Base-by-base conservation (phyloP, 73 alveolate species). In the Blepharisma japonicum region DNA sequence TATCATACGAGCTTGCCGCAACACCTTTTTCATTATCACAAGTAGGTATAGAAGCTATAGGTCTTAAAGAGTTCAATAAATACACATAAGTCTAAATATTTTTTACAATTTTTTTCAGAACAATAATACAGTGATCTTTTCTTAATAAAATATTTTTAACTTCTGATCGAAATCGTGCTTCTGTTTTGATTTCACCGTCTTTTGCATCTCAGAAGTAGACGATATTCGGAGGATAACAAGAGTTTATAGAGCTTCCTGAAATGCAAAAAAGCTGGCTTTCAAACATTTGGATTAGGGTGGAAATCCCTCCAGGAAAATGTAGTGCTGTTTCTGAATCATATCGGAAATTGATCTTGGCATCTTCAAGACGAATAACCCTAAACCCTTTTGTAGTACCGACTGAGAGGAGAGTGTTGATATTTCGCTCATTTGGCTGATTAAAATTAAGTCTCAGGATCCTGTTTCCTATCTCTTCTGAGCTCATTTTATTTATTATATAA, bases 161-260 rank as follows among this genome's bases (percentile, higher is more conserved):
- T 51, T 87, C 77, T 21, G 95, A 78, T 68, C 92, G 89, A 83
- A 95, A 94, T 79, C 91, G 88, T 78, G 95, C 77, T 84, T 95
- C 98, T 7, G 96, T 96, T 27, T 87, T 88, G 76, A 94, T 74
- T 83, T 87, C 85, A 56, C 77, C 77, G 78, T 88, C 87, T 56
- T 92, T 83, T 79, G 93, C 99, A 77, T 96, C 99, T 98, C 98
- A 96, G 8, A 96, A 88, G 71, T 89, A 55, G 32, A 95, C 94
- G 55, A 89, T 86, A 71, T 89, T 95, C 72, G 82, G 88, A 48
- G 97, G 95, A 83, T 78, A 96, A 78, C 91, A 89, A 27, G 99
- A 98, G 23, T 80, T 83, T 55, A 87, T 71, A 25, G 98, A 98
- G 6, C 98, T 98, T 11, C 99, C 99, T 55, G 95, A 98, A 45